Evolutionary conservation across 495 filamentous ascomycete genomes (phyloP).

Genomic region (Penicillium turbatum): DNA sequence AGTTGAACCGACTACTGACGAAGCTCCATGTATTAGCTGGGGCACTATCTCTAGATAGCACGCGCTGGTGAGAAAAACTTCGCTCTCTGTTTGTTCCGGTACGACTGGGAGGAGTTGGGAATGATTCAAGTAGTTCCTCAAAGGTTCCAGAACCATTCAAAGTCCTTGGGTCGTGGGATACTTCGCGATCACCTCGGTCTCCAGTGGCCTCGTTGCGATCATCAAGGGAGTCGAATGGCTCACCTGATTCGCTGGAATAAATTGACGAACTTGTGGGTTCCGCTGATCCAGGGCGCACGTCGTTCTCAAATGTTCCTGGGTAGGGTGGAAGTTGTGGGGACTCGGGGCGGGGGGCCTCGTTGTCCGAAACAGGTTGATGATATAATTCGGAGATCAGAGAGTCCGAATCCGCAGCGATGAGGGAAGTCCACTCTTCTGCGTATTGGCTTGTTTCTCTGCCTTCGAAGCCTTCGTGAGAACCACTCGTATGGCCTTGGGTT

Average conservation of each 20-base stretch:
- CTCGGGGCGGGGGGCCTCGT: neutral
- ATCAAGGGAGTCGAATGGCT: neutral
- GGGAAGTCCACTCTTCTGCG: neutral
- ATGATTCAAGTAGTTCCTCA: neutral
- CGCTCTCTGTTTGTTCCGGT: neutral
- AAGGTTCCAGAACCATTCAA: neutral
- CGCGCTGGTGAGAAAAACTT: neutral
- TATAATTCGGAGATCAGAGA: neutral
- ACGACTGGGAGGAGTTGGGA: neutral
- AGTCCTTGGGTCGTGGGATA: neutral
- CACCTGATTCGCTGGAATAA: conserved; percentile 2
- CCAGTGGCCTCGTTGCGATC: neutral
- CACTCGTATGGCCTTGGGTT: neutral
- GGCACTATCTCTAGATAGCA: neutral
- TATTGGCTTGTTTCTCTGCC: neutral
- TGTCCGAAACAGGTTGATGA: neutral
- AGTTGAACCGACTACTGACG: neutral
- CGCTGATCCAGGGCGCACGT: neutral
- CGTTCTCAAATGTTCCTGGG: neutral
- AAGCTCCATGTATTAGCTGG: neutral
- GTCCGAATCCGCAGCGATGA: neutral
- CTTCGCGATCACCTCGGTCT: neutral
- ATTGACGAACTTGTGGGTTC: neutral
- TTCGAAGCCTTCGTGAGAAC: neutral
- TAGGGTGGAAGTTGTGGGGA: neutral